Conservation (phyloP, 192 early-diverging fungal genomes). For the Geosiphon pyriformis region DNA sequence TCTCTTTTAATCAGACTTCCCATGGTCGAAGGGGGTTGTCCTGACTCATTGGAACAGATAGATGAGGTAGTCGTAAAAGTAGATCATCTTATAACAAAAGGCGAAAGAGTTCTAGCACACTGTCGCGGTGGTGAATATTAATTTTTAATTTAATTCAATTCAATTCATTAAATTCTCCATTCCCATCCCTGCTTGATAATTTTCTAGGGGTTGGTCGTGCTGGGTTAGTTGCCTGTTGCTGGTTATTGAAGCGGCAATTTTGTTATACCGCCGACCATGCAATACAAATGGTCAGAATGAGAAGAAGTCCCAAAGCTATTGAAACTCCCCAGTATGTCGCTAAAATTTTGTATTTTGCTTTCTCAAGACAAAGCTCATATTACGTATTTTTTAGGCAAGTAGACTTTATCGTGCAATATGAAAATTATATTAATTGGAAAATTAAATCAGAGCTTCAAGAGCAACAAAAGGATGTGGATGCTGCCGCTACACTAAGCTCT, state of each 20-base stretch:
- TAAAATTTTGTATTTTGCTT: conserved; percentile 23
- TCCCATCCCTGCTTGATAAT: conserved; percentile 7
- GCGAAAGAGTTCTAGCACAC: conserved; percentile 59
- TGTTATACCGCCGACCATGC: conserved; percentile 45
- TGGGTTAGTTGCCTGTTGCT: conserved; percentile 73
- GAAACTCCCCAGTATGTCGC: conserved; percentile 62
- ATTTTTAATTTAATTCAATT: background rate
- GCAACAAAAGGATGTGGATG: background rate
- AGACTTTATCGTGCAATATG: conserved; percentile 20
- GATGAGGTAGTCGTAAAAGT: conserved; percentile 48
- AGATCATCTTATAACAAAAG: conserved; percentile 38
- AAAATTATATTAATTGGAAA: conserved; percentile 3
- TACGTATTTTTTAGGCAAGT: conserved; percentile 11
- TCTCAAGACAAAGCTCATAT: background rate
- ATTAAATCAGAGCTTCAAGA: background rate
- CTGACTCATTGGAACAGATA: conserved; percentile 52
- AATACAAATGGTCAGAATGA: conserved; percentile 51
- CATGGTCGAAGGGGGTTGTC: conserved; percentile 64
- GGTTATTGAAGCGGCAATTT: conserved; percentile 52
- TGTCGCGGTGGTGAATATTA: conserved; percentile 55
- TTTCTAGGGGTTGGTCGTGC: conserved; percentile 64
- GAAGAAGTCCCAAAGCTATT: conserved; percentile 64
- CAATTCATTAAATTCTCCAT: background rate
- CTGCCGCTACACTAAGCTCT: background rate
- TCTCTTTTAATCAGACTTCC: conserved; percentile 42